These are phyloP conservation scores for Trapa bicornis DNA, from an alignment of 345 rosid species.

Conservation along the genomic window DNA sequence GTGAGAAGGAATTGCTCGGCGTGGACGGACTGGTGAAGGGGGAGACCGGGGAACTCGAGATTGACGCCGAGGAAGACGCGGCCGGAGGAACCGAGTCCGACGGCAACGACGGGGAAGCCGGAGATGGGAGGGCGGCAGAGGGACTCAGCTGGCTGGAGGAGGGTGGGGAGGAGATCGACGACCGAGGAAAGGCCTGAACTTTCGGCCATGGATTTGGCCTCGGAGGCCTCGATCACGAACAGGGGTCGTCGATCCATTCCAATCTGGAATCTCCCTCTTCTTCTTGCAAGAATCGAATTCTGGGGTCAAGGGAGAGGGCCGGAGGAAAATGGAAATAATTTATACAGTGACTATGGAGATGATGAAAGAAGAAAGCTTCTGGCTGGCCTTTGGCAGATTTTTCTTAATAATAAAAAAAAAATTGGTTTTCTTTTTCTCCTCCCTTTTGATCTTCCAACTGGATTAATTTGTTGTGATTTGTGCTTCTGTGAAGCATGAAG, in stretches of 20 bases:
- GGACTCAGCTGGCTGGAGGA: conserved; percentile 50
- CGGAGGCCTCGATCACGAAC: conserved; percentile 56
- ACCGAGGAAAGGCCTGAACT: conserved; percentile 33
- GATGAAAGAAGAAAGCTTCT: not conserved
- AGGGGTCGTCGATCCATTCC: conserved; percentile 37
- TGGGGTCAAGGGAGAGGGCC: not conserved
- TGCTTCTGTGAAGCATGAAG: no score
- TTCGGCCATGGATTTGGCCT: conserved; percentile 60
- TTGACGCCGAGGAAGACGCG: conserved; percentile 81
- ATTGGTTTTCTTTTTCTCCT: not conserved
- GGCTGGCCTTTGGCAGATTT: not conserved
- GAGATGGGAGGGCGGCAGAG: conserved; percentile 82
- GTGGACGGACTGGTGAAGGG: conserved; percentile 83
- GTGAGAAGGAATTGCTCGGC: conserved; percentile 96
- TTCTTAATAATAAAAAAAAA: not conserved
- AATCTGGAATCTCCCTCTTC: not conserved
- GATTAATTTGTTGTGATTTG: not conserved
- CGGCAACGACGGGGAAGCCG: conserved; percentile 61
- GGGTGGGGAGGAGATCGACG: conserved; percentile 49
- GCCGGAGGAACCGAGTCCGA: conserved; percentile 80
- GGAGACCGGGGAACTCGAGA: conserved; percentile 81
- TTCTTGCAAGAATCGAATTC: not conserved
- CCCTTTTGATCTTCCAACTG: not conserved
- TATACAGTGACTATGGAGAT: conserved; percentile 8
- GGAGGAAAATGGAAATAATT: not conserved